Evolutionary conservation across 2,329 filamentous ascomycete genomes (phyloP).

Genomic region (Rosellinia necatrix): DNA sequence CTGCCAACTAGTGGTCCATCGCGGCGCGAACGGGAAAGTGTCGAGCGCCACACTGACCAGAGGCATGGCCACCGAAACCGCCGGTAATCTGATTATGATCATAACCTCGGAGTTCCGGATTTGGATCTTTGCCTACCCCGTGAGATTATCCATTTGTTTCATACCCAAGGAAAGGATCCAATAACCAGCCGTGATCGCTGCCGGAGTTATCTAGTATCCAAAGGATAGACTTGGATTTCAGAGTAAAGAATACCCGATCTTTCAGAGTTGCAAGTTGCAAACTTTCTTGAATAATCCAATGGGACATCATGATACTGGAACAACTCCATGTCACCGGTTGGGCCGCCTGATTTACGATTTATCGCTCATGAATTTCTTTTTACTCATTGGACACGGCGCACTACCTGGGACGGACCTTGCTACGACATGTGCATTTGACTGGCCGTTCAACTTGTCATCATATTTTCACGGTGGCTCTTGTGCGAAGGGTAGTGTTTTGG

Average conservation of each 20-base stretch:
- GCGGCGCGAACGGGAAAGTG: constrained; percentile 39
- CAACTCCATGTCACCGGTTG: constrained; percentile 26
- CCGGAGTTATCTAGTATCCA: constrained; percentile 37
- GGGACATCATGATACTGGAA: constrained; percentile 34
- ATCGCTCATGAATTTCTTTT: constrained; percentile 37
- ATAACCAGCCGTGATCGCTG: constrained; percentile 32
- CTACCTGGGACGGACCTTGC: constrained; percentile 34
- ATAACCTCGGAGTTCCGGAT: constrained; percentile 30
- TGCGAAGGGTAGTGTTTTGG: constrained; percentile 34
- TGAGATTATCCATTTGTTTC: constrained; percentile 37
- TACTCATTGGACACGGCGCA: constrained; percentile 42
- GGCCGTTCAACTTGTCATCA: constrained; percentile 38
- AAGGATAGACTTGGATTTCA: constrained; percentile 41
- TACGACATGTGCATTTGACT: constrained; percentile 42
- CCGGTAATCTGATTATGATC: constrained; percentile 36
- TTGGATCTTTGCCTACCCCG: constrained; percentile 27
- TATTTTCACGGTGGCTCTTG: constrained; percentile 37
- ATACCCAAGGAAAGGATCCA: constrained; percentile 40
- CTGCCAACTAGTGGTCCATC: constrained; percentile 40
- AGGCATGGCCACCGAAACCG: constrained; percentile 38
- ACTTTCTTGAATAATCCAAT: constrained; percentile 38
- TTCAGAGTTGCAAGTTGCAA: constrained; percentile 44
- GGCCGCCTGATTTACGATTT: constrained; percentile 35
- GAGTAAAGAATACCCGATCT: constrained; percentile 36
- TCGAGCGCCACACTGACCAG: constrained; percentile 39